Base-by-base conservation (phyloP, 2,329 filamentous ascomycete species). In the Xylariaceae sp. region DNA sequence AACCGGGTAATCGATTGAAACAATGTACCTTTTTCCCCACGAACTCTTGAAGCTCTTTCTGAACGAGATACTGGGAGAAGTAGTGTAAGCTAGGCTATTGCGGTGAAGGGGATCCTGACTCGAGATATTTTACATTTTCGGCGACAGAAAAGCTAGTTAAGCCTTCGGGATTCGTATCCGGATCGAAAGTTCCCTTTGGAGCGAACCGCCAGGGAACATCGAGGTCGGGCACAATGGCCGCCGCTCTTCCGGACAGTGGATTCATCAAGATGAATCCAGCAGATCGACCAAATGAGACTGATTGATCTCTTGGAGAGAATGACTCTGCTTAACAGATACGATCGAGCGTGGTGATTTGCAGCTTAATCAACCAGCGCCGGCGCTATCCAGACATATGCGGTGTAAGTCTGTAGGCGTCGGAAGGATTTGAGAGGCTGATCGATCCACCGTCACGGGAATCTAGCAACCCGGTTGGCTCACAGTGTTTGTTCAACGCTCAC, bases 121-220 rank as follows among this genome's bases (percentile, higher is more conserved):
- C 14, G 3, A 37, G 12, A 12, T 14, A 14, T 10, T n/a, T 37
- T 37, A 37, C 65, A 61, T 82, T 81, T 57, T 82, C 80, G 3
- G 80, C 79, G 0, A 79, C 72, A 0, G 75, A 77, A 23, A 83
- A 75, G 3, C 77, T 80, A 48, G 82, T 70, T 47, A 79, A 72
- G 1, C 79, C 79, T 7, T 67, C 59, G 0, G 73, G 71, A 29
- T 77, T 77, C 3, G 61, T 61, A 2, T 66, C 59, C 0, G 75
- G 70, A 53, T 78, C 65, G 65, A 78, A 82, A 1, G 63, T 67
- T 6, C 61, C 66, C 18, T 56, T 51, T 0, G 69, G 67, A 0
- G 70, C 71, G 32, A 73, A 74, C 44, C 68, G 66, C 72, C 71
- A 75, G 1, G 72, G 70, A 1, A 67, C 45, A 40, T 68, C 64